A percentile compares a stretch with the other conserved stretches of the same genome.
Evolutionary conservation across 2,329 filamentous ascomycete species (phyloP).

Genomic region (Claviceps sorghi): DNA sequence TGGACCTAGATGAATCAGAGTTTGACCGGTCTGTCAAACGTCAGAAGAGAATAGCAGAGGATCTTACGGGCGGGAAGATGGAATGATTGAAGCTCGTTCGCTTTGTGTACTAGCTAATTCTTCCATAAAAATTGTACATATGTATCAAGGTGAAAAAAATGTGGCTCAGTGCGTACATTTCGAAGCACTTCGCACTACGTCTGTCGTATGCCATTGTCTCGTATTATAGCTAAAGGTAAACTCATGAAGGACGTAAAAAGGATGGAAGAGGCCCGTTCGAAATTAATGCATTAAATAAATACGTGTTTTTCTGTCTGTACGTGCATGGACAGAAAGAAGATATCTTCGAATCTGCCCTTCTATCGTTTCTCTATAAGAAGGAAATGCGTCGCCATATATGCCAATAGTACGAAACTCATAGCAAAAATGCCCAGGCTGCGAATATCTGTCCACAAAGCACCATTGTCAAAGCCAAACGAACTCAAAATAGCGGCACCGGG

Average conservation of each 20-base stretch:
- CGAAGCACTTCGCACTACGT: background rate
- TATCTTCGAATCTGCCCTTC: slow-evolving; percentile 10
- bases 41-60: slow-evolving; percentile 42
- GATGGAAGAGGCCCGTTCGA: background rate
- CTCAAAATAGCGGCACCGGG: slow-evolving; percentile 88
- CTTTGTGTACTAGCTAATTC: background rate
- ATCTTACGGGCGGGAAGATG: slow-evolving; percentile 46
- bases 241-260: background rate
- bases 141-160: background rate
- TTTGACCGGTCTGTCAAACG: slow-evolving; percentile 31
- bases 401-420: slow-evolving; percentile 68
- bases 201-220: background rate
- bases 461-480: slow-evolving; percentile 85
- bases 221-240: background rate
- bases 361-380: slow-evolving; percentile 68
- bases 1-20: slow-evolving; percentile 23
- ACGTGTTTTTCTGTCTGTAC: background rate
- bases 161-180: background rate
- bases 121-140: background rate
- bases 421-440: slow-evolving; percentile 71
- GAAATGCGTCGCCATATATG: slow-evolving; percentile 86
- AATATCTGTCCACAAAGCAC: slow-evolving; percentile 73
- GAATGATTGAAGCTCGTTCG: slow-evolving; percentile 6
- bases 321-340: background rate
- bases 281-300: background rate